Percentiles rank a stretch among this genome's conserved stretches.
Conservation (phyloP, 192 early-diverging fungal species). For the Coemansia sp. region DNA sequence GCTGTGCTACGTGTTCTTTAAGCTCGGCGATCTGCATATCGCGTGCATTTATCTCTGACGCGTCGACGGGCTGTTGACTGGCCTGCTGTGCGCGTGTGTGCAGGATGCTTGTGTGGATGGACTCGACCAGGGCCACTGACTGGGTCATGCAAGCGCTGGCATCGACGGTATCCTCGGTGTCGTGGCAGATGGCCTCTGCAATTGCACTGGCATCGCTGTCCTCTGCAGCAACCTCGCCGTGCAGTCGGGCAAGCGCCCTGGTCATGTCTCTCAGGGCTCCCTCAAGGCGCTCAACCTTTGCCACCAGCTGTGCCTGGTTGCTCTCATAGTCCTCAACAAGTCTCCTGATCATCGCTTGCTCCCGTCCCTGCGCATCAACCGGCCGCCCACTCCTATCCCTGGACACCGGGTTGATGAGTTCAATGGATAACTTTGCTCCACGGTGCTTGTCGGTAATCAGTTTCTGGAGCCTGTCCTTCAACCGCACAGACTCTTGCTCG, state of each 20-base stretch:
- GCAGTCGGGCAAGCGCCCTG: slow-evolving; percentile 10
- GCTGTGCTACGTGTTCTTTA: slow-evolving; percentile 15
- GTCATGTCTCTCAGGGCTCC: slow-evolving; percentile 12
- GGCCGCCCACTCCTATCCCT: slow-evolving; percentile 26
- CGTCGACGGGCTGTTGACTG: slow-evolving; percentile 12
- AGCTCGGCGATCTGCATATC: slow-evolving; percentile 51
- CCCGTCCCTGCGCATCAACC: slow-evolving; percentile 6
- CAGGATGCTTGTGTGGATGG: slow-evolving; percentile 6
- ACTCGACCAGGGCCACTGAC: slow-evolving; percentile 36
- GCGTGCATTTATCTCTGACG: slow-evolving; percentile 46
- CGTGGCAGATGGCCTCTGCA: too few species aligned
- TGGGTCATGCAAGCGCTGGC: too few species aligned
- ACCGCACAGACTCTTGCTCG: slow-evolving; percentile 28
- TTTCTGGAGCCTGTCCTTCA: slow-evolving; percentile 48
- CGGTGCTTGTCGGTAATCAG: slow-evolving; percentile 43
- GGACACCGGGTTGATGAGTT: slow-evolving; percentile 29
- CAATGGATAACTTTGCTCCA: slow-evolving; percentile 17
- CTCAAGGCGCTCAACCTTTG: slow-evolving; percentile 18
- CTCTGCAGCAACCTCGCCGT: slow-evolving; percentile 7
- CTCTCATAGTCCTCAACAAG: slow-evolving; percentile 37
- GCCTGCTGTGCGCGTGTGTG: slow-evolving; percentile 4
- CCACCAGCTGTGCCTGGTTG: slow-evolving; percentile 13
- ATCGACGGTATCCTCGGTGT: too few species aligned
- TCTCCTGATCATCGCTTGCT: slow-evolving; percentile 8
- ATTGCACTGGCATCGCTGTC: neutral